Evolutionary conservation across 2,329 filamentous ascomycete species (phyloP), one percentile per base, ranked within the genome.

Genomic region (Ophiostoma novo-ulmi): DNA sequence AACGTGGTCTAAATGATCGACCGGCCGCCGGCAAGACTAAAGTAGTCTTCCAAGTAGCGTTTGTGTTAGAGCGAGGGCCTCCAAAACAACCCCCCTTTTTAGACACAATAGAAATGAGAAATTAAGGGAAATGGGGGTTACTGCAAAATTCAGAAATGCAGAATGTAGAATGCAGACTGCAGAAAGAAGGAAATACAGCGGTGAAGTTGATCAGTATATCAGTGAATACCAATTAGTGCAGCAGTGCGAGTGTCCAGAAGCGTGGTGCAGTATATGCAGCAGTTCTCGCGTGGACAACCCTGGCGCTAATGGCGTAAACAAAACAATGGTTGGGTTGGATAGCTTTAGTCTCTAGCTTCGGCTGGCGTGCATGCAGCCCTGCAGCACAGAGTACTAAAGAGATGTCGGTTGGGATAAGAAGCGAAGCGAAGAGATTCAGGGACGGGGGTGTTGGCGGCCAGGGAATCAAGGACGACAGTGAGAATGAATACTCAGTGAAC

Each of bases 1-100:
- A 70, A 66, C 39, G 69, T 67, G 41, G 66, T 61, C 58, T 20
- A 17, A 69, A 68, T 61, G 67, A 72, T 73, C 70, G 70, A 71
- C 70, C 35, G 69, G 67, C 48, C 41, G 39, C 66, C 70, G 70
- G 70, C 63, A 69, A 69, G 70, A 69, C 71, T 72, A 74, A 70
- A 61, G 61, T 67, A 70, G 71, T 67, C 68, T 39, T 69, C 41
- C 70, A 71, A 64, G 31, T 58, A 17, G 66, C 66, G 65, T 70
- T 65, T 26, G 44, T 48, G 68, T 63, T 38, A 36, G 61, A 58
- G 35, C 68, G 55, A 44, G 63, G 48, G 48, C 22, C 70, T 69
- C 67, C 68, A 69, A 65, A 48, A 67, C 38, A 69, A 31, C 3
- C 48, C 68, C 52, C 44, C 26, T 71, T 71, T 69, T 64, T 20